Evolutionary conservation across 2,329 filamentous ascomycete genomes (phyloP).

Genomic region (Arthroderma sp.): DNA sequence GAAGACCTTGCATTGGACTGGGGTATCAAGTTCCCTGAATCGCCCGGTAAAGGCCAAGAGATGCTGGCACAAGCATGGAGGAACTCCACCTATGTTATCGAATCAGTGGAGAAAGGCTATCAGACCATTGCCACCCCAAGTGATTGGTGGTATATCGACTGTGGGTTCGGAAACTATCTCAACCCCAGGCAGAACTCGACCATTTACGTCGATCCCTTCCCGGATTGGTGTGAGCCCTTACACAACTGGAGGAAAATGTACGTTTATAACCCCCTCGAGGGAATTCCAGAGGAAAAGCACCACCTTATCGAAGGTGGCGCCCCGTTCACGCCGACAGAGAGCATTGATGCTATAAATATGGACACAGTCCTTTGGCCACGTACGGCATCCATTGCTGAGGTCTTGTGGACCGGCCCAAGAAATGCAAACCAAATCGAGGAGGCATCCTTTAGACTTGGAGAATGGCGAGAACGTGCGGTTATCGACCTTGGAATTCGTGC

Average conservation of each 20-base stretch:
- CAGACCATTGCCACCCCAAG: constrained; percentile 22
- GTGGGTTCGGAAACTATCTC: constrained; percentile 22
- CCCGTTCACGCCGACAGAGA: constrained; percentile 67
- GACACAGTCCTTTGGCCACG: constrained; percentile 70
- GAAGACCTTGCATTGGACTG: constrained; percentile 73
- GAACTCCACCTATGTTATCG: constrained; percentile 13
- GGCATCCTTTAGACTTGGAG: constrained; percentile 51
- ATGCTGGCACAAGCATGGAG: constrained; percentile 72
- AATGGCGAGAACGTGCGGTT: constrained; percentile 60
- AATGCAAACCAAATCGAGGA: constrained; percentile 37
- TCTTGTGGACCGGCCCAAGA: constrained; percentile 59
- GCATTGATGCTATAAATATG: constrained; percentile 59
- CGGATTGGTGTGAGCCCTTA: constrained; percentile 39
- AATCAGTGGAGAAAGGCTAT: constrained; percentile 18
- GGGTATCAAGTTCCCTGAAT: constrained; percentile 49
- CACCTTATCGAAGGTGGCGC: constrained; percentile 69
- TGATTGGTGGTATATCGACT: constrained; percentile 22
- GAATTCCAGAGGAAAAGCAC: constrained; percentile 47
- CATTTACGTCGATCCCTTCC: constrained; percentile 7
- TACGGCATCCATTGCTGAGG: constrained; percentile 58
- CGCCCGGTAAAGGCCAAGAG: constrained; percentile 26
- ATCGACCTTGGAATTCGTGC: constrained; percentile 53
- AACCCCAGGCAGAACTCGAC: constrained; percentile 17
- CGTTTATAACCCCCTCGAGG: constrained; percentile 58
- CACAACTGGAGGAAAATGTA: constrained; percentile 78